A percentile compares a stretch with the other conserved stretches of the same genome.
Conservation (phyloP, 192 early-diverging fungal genomes). For the Dissophora ornata region DNA sequence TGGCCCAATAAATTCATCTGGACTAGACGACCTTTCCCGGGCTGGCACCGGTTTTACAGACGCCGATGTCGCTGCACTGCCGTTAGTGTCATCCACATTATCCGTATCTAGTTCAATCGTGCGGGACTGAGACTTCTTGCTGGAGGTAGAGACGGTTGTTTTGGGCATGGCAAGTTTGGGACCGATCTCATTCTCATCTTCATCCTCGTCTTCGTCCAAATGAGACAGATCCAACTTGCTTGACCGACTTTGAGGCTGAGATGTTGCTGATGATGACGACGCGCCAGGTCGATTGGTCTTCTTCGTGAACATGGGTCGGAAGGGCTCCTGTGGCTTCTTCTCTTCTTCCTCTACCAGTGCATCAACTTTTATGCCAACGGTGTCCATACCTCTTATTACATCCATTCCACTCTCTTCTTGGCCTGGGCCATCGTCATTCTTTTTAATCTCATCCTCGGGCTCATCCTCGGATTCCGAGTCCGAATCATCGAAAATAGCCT, state of each 20-base stretch:
- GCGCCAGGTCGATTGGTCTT: background rate
- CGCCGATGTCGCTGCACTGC: background rate
- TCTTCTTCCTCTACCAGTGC: background rate
- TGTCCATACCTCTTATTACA: background rate
- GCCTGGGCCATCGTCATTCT: constrained; percentile 5
- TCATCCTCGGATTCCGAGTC: constrained; percentile 62
- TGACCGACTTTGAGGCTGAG: background rate
- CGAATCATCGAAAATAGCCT: constrained; percentile 79
- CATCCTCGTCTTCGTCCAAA: constrained; percentile 15
- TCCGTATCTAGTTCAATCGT: background rate
- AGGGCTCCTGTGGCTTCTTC: background rate
- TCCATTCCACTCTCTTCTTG: too few relatives aligned
- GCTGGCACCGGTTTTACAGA: background rate
- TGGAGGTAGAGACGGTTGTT: background rate
- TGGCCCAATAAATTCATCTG: constrained; percentile 9
- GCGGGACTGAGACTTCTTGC: background rate
- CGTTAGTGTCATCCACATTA: background rate
- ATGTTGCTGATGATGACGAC: background rate
- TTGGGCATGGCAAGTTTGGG: constrained; percentile 9
- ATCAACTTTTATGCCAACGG: constrained; percentile 22
- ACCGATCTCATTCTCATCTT: constrained; percentile 13
- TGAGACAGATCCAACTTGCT: constrained; percentile 7
- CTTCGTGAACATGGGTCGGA: constrained; percentile 20
- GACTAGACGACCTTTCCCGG: background rate
- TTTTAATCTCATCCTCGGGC: constrained; percentile 35